Conservation (phyloP, 2,329 filamentous ascomycete genomes). For the Madurella mycetomatis region DNA sequence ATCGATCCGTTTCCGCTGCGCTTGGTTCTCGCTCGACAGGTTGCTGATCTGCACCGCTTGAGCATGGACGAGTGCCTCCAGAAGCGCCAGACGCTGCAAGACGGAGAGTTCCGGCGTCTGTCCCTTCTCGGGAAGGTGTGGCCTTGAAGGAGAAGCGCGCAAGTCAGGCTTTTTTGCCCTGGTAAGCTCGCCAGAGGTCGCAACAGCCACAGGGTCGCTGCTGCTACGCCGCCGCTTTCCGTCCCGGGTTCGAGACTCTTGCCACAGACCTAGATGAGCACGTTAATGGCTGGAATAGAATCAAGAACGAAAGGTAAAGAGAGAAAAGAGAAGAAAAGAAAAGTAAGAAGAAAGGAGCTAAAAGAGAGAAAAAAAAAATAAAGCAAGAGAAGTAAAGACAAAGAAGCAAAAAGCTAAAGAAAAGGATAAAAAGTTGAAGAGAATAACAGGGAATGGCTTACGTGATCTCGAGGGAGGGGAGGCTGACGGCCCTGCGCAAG, state of each 20-base stretch:
- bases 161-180: constrained; percentile 3
- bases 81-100: constrained; percentile 9
- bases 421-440: too few relatives aligned
- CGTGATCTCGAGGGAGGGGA: neutral
- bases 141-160: neutral
- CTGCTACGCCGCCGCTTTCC: constrained; percentile 2
- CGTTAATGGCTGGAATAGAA: neutral
- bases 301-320: too few relatives aligned
- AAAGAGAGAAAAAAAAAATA: too few relatives aligned
- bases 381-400: too few relatives aligned
- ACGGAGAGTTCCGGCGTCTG: constrained; percentile 1
- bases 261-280: neutral
- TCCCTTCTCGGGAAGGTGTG: constrained; percentile 1
- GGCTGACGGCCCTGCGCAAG: neutral
- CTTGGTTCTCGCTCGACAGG: constrained; percentile 7
- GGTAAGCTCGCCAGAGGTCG: neutral
- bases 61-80: constrained; percentile 4
- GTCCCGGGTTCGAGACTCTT: neutral
- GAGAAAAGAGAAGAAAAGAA: too few relatives aligned
- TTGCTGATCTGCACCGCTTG: constrained; percentile 8
- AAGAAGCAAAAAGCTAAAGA: too few relatives aligned
- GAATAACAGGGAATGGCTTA: neutral
- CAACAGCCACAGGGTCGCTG: neutral
- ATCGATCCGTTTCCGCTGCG: constrained; percentile 4
- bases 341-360: too few relatives aligned